Conservation (phyloP, 2,329 filamentous ascomycete species). For the Fusarium buharicum region DNA sequence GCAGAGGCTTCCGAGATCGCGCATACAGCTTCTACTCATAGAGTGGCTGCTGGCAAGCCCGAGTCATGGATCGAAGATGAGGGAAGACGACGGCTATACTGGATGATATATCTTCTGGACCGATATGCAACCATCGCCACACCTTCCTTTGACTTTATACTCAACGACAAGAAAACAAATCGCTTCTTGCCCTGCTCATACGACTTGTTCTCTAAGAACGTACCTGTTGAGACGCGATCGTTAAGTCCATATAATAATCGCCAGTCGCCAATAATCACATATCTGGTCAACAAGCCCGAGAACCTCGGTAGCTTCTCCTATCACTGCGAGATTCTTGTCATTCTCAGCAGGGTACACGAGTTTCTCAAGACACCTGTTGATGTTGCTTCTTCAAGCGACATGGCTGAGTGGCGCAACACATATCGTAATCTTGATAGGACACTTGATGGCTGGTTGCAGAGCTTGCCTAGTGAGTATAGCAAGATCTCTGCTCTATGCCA, state of each 20-base stretch:
- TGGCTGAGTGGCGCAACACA: slow-evolving; percentile 55
- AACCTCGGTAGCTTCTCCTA: slow-evolving; percentile 59
- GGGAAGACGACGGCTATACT: slow-evolving; percentile 54
- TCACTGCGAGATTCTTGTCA: slow-evolving; percentile 57
- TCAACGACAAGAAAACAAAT: slow-evolving; percentile 54
- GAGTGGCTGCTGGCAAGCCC: slow-evolving; percentile 51
- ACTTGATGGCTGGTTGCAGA: slow-evolving; percentile 56
- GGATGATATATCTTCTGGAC: slow-evolving; percentile 59
- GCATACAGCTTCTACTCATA: slow-evolving; percentile 50
- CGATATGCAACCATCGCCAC: slow-evolving; percentile 57
- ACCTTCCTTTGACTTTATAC: slow-evolving; percentile 55
- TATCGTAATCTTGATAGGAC: slow-evolving; percentile 54
- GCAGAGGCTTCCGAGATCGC: slow-evolving; percentile 49
- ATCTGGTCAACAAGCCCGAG: slow-evolving; percentile 53
- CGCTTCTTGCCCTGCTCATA: slow-evolving; percentile 57
- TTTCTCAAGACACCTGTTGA: slow-evolving; percentile 56
- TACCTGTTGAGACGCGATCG: slow-evolving; percentile 55
- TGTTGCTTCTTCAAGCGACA: slow-evolving; percentile 51
- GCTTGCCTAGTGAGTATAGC: slow-evolving; percentile 57
- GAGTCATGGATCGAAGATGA: slow-evolving; percentile 59
- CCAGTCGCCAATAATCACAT: slow-evolving; percentile 40
- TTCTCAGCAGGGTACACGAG: slow-evolving; percentile 56
- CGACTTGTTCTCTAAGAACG: slow-evolving; percentile 57
- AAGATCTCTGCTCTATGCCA: slow-evolving; percentile 58
- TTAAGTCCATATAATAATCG: slow-evolving; percentile 43